Conservation (phyloP, 139 green algal species). For the Penium margaritaceum region DNA sequence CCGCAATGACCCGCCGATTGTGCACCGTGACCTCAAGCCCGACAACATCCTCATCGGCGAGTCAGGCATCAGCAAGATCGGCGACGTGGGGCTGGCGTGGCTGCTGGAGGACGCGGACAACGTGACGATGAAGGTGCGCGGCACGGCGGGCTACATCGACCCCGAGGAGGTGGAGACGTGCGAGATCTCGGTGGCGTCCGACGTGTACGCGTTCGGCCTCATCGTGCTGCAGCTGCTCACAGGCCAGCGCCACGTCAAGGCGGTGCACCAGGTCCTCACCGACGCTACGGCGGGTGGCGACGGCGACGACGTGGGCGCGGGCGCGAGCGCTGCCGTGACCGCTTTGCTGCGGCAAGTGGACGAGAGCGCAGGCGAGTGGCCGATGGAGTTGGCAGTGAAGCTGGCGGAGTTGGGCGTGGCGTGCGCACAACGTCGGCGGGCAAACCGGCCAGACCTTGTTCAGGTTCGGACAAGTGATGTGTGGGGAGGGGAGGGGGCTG, state of each 20-base stretch:
- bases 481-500: no score
- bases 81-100: conserved; percentile 12
- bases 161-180: conserved; percentile 13
- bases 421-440: neutral
- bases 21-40: conserved; percentile 15
- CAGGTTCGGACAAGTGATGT: no score
- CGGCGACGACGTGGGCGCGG: no score
- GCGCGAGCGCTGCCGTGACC: neutral
- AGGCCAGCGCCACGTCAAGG: neutral
- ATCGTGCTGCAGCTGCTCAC: conserved; percentile 29
- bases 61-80: conserved; percentile 11
- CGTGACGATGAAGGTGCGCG: conserved; percentile 2
- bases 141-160: conserved; percentile 20
- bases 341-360: neutral
- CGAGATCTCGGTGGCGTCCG: neutral
- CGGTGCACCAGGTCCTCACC: neutral
- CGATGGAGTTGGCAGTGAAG: neutral
- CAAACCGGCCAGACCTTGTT: neutral
- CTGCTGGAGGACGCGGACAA: neutral
- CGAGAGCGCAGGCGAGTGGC: neutral
- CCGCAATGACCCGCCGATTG: conserved; percentile 7
- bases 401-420: neutral
- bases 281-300: no score
- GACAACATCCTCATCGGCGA: conserved; percentile 14
- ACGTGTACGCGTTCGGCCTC: conserved; percentile 22